A percentile compares a stretch with the other conserved stretches of the same genome.
These are phyloP conservation scores for Keithomyces neogunnii DNA, from an alignment of 2,329 filamentous ascomycete genomes.

Conservation along the genomic window DNA sequence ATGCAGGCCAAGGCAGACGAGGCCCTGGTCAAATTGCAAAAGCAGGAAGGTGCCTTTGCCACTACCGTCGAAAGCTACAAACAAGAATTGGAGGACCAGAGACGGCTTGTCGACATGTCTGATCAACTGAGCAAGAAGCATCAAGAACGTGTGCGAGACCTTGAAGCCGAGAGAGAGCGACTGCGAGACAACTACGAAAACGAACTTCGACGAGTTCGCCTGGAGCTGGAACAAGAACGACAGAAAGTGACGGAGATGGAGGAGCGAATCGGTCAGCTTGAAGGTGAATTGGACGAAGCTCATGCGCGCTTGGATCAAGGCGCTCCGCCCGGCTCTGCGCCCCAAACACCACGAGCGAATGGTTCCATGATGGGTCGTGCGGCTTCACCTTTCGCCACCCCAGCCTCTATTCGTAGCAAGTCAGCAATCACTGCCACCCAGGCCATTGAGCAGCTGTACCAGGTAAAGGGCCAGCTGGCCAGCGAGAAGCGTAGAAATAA, in stretches of 20 bases:
- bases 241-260: constrained; percentile 37
- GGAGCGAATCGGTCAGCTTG: constrained; percentile 40
- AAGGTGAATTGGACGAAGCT: constrained; percentile 45
- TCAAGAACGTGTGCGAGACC: constrained; percentile 59
- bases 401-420: constrained; percentile 48
- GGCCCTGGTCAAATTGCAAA: constrained; percentile 70
- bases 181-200: constrained; percentile 59
- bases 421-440: constrained; percentile 51
- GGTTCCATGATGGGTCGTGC: constrained; percentile 43
- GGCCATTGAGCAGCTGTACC: constrained; percentile 55
- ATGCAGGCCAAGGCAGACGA: constrained; percentile 83
- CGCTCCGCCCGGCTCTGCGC: constrained; percentile 37
- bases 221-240: constrained; percentile 48
- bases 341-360: constrained; percentile 54
- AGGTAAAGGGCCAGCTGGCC: constrained; percentile 63
- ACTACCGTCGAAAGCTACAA: constrained; percentile 80
- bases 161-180: constrained; percentile 53
- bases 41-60: constrained; percentile 74
- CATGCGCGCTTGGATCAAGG: constrained; percentile 39
- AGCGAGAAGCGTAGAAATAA: constrained; percentile 66
- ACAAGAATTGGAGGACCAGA: constrained; percentile 74
- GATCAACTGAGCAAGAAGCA: constrained; percentile 67
- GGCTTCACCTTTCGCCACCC: constrained; percentile 55
- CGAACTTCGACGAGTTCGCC: constrained; percentile 44
- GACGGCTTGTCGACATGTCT: constrained; percentile 74